Evolutionary conservation across 2,329 filamentous ascomycete species (phyloP), one percentile per base, ranked within the genome.

Genomic region (Ophiostoma quercus): DNA sequence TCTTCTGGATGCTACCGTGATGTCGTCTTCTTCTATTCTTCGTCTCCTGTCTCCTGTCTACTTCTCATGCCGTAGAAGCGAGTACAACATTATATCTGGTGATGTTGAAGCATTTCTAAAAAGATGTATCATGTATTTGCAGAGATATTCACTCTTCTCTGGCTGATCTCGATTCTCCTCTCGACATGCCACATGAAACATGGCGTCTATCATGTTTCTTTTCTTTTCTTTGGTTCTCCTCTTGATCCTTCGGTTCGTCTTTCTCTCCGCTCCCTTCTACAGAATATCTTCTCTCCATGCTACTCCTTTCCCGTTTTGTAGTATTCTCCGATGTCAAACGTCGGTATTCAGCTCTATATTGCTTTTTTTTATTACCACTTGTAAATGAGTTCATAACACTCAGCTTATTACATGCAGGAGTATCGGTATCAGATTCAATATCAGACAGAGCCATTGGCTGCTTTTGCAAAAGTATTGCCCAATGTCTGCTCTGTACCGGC

Each of bases 141-240:
- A 34, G 34, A 34, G 34, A 6, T 5, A 41, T 9, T 41, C 14
- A 16, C 25, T 60, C 14, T 12, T 16, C 57, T 8, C 25, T 12
- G 14, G 57, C 57, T 29, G 32, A 67, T 68, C 22, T 62, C 51
- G 51, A 29, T 57, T 68, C 32, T 57, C 47, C 32, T 34, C 67
- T 54, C 19, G 54, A 67, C 29, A 68, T 60, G 32, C 37, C 41
- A 54, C 47, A 62, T 62, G 57, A 62, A 32, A 62, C 57, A 62
- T 16, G 47, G 32, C 19, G 34, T 57, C 41, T 51, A 25, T 19
- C n/a, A 25, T 19, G 7, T 22, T 57, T 62, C 16, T 62, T 4
- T 32, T 29, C 43, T 16, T 8, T 9, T 57, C 22, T 32, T 62
- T 9, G 14, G 25, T 29, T n/a, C 11, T 29, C 25, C 51, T 25